phyloP scores from a whole-genome alignment of 2,329 filamentous ascomycete genomes.

The Neonectria hederae region DNA sequence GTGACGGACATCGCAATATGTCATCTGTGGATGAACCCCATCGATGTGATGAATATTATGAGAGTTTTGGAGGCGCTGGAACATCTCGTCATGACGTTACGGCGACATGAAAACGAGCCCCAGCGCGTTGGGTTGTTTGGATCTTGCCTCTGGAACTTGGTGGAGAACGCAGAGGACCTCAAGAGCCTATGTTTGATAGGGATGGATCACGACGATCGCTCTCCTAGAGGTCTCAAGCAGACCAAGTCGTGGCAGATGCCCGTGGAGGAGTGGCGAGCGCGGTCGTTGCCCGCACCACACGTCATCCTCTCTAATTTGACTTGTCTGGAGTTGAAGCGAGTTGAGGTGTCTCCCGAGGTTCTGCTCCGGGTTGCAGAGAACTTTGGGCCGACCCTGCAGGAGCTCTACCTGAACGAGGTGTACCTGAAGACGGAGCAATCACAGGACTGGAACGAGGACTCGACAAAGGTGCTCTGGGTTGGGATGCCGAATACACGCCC shows the following conservation, averaged over 20 bases:
- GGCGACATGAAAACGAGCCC: conserved; percentile 53
- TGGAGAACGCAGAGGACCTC: conserved; percentile 55
- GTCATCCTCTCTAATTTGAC: conserved; percentile 51
- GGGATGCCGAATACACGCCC: conserved; percentile 56
- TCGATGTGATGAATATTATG: conserved; percentile 60
- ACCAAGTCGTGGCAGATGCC: conserved; percentile 50
- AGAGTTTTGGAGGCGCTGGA: conserved; percentile 52
- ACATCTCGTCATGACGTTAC: conserved; percentile 58
- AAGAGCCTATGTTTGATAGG: conserved; percentile 59
- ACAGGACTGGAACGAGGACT: conserved; percentile 46
- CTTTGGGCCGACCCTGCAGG: conserved; percentile 52
- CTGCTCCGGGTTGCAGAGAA: conserved; percentile 48
- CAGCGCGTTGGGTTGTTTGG: conserved; percentile 51
- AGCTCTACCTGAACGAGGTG: conserved; percentile 58
- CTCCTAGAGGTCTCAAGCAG: conserved; percentile 49
- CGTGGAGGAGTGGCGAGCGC: conserved; percentile 52
- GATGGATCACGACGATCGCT: conserved; percentile 53
- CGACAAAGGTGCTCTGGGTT: conserved; percentile 54
- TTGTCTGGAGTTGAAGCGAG: conserved; percentile 55
- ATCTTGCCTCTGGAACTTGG: conserved; percentile 59
- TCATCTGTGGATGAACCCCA: conserved; percentile 61
- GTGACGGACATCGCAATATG: conserved; percentile 59
- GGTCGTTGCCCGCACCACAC: conserved; percentile 50
- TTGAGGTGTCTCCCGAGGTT: conserved; percentile 51
- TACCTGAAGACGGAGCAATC: conserved; percentile 55